Base-by-base conservation (phyloP, 202 grass and related monocot species). In the Digitaria exilis region DNA sequence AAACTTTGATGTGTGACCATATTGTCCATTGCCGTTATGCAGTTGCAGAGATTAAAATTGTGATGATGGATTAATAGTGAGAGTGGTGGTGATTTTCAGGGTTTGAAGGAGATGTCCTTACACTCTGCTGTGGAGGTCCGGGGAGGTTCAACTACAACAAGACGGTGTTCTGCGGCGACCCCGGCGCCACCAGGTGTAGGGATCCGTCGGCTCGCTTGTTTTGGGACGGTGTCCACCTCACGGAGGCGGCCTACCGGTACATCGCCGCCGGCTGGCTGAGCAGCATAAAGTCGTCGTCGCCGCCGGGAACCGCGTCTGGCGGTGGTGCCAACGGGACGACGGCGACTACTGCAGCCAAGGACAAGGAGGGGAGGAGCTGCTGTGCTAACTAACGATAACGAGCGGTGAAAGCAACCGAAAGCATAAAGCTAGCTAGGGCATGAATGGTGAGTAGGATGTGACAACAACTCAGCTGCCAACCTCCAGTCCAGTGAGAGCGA, bases 141-240 rank as follows among this genome's bases (percentile, higher is more conserved):
- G 92, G 89, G n/a, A 64, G 34, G 30, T 75, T 74, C 70, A 24
- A 74, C 50, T 83, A 46, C 50, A 31, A 26, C 59, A 72, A 14
- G 0, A 3, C 4, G 4, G 52, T 73, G 42, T 22, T 34, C 29
- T 95, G 92, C 50, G 87, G 92, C 9, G 57, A 79, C 12, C 28
- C 71, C 2, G 79, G 44, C 19, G 64, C 73, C 0, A 65, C 12
- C 2, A 4, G 15, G 1, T 92, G 90, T 7, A 48, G 69, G 15
- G 65, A 92, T 21, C 92, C 89, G 3, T 69, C 86, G n/a, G 76
- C 44, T 37, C 84, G 71, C 0, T 0, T 90, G 43, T 88, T 78
- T 81, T 95, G 90, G 90, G 92, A 95, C 4, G 65, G 82, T 8
- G 79, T 70, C n/a, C 93, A 95, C 70, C 16, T 88, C 6, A 95